Conservation (phyloP, 768 basidiomycete genomes). For the Plicaturopsis crispa region DNA sequence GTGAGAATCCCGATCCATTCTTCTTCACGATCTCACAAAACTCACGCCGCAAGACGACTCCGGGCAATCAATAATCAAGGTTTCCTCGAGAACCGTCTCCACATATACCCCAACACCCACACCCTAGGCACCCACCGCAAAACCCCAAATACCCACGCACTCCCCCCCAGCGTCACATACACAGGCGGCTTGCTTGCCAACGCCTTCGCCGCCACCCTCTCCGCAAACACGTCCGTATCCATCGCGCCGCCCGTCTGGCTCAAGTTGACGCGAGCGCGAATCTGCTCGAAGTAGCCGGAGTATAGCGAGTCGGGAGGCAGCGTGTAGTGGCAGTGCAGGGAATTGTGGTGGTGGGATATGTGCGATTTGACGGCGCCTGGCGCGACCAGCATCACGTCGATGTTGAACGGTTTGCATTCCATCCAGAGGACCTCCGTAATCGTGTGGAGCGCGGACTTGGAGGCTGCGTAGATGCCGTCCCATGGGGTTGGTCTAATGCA, state of each 20-base stretch:
- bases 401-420: conserved; percentile 21
- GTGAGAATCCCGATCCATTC: no score
- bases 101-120: conserved; percentile 34
- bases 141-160: conserved; percentile 30
- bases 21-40: no score
- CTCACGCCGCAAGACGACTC: no score
- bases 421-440: conserved; percentile 21
- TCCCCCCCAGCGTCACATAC: conserved; percentile 43
- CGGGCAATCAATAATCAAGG: no score
- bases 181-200: conserved; percentile 39
- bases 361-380: conserved; percentile 41
- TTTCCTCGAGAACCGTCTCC: conserved; percentile 32
- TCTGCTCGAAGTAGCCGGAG: conserved; percentile 41
- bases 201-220: conserved; percentile 39
- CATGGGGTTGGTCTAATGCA: conserved; percentile 41
- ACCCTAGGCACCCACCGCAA: conserved; percentile 46
- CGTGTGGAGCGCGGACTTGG: conserved; percentile 22
- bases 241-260: conserved; percentile 46
- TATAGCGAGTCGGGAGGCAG: conserved; percentile 52
- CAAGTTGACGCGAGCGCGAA: conserved; percentile 42
- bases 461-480: conserved; percentile 21
- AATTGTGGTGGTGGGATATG: conserved; percentile 48
- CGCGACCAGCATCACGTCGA: conserved; percentile 21
- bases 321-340: conserved; percentile 27
- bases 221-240: conserved; percentile 45